Evolutionary conservation across 257 asterid genomes (phyloP), one percentile per base, ranked within the genome.

Genomic region (Galeopsis tetrahit): DNA sequence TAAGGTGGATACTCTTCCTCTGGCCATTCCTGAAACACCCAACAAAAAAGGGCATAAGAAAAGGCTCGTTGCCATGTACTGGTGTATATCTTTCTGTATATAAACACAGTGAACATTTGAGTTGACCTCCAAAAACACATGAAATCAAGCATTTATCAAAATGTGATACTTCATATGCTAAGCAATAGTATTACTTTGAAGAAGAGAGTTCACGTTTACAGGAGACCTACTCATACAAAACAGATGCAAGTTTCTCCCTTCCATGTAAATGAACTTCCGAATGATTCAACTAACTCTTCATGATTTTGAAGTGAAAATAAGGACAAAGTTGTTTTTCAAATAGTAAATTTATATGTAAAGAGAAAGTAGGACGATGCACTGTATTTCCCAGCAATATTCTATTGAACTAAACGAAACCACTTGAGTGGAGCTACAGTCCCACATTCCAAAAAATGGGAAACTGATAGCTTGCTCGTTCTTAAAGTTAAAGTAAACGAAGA

Each of bases 1-100:
- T 95, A 95, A 31, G 98, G 90, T 34, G 98, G 99, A 71, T 95
- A 95, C 61, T 81, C 87, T 84, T 86, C 96, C 93, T 89, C 98
- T 4, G 97, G 99, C 99, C 99, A 95, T 81, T 95, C 98, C 99
- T 92, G 85, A 69, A 80, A 39, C 69, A 57, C 60, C 57, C 15
- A 75, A 17, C 60, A 59, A 6, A n/a, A 28, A 64, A 1, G 31
- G 49, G 10, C 17, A 61, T 15, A 43, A 33, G 14, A 38, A 44
- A 13, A 76, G 63, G 55, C 55, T 63, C 14, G 10, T 58, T 57
- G 46, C 28, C 44, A 39, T 6, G 55, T 52, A 15, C 8, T 52
- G 2, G 48, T 28, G 56, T 14, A 56, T 6, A 15, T 53, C 28
- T 62, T 57, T 55, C 68, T 15, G 33, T 51, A 51, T 46, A 39